phyloP scores from a whole-genome alignment of 2,329 filamentous ascomycete species.

The Canariomyces notabilis region DNA sequence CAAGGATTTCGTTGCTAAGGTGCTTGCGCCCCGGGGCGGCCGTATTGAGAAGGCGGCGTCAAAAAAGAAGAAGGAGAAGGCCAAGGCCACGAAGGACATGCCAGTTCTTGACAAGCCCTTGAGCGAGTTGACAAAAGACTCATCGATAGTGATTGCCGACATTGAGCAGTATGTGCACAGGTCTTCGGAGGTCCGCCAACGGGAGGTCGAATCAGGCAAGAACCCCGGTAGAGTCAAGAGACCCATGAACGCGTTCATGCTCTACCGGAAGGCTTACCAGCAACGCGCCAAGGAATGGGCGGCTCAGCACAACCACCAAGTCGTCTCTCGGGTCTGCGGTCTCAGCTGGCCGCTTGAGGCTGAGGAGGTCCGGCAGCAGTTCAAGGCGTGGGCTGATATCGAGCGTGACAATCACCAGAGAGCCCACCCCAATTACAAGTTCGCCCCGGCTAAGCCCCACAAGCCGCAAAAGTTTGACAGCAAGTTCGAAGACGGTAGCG shows the following conservation, averaged over 20 bases:
- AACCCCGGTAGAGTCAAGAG: slow-evolving; percentile 73
- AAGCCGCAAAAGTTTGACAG: slow-evolving; percentile 35
- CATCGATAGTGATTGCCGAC: slow-evolving; percentile 62
- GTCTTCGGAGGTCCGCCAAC: slow-evolving; percentile 57
- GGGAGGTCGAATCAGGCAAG: slow-evolving; percentile 65
- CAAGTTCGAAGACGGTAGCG: slow-evolving; percentile 34
- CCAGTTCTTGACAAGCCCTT: slow-evolving; percentile 61
- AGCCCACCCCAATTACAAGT: slow-evolving; percentile 90
- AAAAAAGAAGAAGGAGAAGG: slow-evolving; percentile 37
- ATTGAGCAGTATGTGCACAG: slow-evolving; percentile 78
- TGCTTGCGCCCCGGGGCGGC: slow-evolving; percentile 28
- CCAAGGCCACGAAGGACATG: slow-evolving; percentile 40
- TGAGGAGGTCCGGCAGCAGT: slow-evolving; percentile 65
- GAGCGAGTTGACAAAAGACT: slow-evolving; percentile 63
- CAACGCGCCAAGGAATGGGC: slow-evolving; percentile 79
- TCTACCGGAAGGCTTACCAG: slow-evolving; percentile 90
- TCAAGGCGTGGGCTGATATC: slow-evolving; percentile 70
- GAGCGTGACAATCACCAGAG: slow-evolving; percentile 80
- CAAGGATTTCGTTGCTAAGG: slow-evolving; percentile 21
- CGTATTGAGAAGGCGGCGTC: slow-evolving; percentile 32
- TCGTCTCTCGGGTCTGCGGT: slow-evolving; percentile 84
- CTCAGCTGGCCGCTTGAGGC: slow-evolving; percentile 81
- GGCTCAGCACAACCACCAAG: slow-evolving; percentile 84
- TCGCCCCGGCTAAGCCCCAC: slow-evolving; percentile 71
- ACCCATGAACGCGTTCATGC: slow-evolving; percentile 97